Base-by-base conservation (phyloP, 495 filamentous ascomycete species). In the Bathelium albidoporum region DNA sequence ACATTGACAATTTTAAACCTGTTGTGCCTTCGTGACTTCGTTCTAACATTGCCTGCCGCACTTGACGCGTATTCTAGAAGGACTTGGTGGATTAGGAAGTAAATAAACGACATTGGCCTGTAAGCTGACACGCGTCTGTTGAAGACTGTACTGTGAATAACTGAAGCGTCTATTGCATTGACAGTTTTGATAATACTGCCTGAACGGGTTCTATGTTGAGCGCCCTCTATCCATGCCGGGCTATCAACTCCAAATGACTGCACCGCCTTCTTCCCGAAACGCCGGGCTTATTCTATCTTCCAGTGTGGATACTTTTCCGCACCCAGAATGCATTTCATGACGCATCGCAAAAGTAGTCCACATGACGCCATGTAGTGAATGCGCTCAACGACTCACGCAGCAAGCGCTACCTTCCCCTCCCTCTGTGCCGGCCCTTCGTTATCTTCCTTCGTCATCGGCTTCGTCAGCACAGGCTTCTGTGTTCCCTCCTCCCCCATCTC, bases 1-100 rank as follows among this genome's bases (percentile, higher is more conserved):
- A 26, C 41, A 52, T 45, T 49, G 24, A 64, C 52, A 58, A 41
- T 28, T 52, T 65, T 34, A 61, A 45, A 49, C 16, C 62, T 55
- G 58, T 32, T n/a, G 16, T 36, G 5, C 31, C 22, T n/a, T n/a
- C 12, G 16, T 34, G 32, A 34, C 36, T 60, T 36, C 26, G 32
- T 60, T 14, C 28, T 60, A 22, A 60, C 22, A 11, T 43, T 36
- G 31, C 24, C 22, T 60, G 20, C 31, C 31, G n/a, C 29, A 11
- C 14, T 7, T 22, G 55, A 59, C 55, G 55, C 55, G 55, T 59
- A 16, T 16, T 24, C 28, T 59, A 16, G 55, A 32, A 59, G 5
- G n/a, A n/a, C n/a, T n/a, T n/a, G n/a, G n/a, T n/a, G n/a, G n/a
- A n/a, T n/a, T n/a, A n/a, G n/a, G n/a, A n/a, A 39, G 34, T 39